Conservation (phyloP, 257 asterid genomes). For the Plantago major region DNA sequence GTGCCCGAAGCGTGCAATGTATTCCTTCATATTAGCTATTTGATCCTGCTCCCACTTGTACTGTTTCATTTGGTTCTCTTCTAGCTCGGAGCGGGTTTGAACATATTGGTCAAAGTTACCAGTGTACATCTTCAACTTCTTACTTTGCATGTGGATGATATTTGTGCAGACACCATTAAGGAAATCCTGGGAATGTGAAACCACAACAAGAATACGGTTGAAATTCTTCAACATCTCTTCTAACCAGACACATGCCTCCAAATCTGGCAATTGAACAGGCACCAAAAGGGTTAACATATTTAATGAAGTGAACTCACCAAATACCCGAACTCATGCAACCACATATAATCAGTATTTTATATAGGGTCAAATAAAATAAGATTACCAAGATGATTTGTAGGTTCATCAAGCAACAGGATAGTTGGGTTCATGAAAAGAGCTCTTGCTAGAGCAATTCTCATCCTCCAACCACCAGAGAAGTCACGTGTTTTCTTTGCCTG, state of each 20-base stretch:
- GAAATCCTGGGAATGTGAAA: conserved; percentile 97
- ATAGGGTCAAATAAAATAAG: neutral
- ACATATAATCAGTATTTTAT: neutral
- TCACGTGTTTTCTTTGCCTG: conserved; percentile 90
- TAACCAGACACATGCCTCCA: conserved; percentile 97
- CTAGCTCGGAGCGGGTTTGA: conserved; percentile 90
- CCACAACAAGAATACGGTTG: conserved; percentile 89
- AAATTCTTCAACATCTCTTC: conserved; percentile 87
- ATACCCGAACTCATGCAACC: neutral
- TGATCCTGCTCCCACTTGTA: conserved; percentile 99
- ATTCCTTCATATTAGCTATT: conserved; percentile 90
- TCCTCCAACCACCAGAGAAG: conserved; percentile 99
- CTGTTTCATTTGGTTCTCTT: conserved; percentile 97
- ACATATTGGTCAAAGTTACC: conserved; percentile 92
- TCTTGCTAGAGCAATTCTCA: conserved; percentile 96
- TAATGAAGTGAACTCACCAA: neutral
- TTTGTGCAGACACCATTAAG: conserved; percentile 95
- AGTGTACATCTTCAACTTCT: conserved; percentile 67
- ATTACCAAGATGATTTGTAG: conserved; percentile 97
- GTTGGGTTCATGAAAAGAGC: conserved; percentile 98
- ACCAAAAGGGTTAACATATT: neutral
- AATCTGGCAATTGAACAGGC: conserved; percentile 37
- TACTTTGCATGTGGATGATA: conserved; percentile 94
- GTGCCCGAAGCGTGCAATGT: conserved; percentile 97
- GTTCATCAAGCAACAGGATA: conserved; percentile 88